Evolutionary conservation across 75 land plant genomes (phyloP), one percentile per base, ranked within the genome.

Genomic region (Pinus tabuliformis): DNA sequence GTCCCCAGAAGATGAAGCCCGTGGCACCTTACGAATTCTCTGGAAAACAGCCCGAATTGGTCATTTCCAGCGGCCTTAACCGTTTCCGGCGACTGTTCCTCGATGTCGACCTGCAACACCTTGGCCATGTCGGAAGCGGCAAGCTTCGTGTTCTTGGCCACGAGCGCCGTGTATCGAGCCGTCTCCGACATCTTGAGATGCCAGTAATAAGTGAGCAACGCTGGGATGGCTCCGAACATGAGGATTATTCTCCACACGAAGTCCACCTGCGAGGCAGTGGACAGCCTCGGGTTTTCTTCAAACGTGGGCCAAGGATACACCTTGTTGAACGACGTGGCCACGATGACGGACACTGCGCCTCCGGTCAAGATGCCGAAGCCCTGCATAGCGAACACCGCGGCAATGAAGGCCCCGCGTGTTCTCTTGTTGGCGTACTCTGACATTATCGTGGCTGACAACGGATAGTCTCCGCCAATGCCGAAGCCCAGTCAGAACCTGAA

Each of bases 401-500:
- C 84, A 21, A 83, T 75, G 36, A 83, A 83, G 3, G 87, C 87
- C 6, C 88, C 88, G 0, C 88, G 66, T 1, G 87, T 86, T 52
- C 26, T 80, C 61, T 76, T 86, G 66, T 86, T 86, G 20, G 88
- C 83, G 59, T 86, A 86, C 59, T 86, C 88, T 1, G 88, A 80
- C 88, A 86, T 86, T 66, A 86, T 86, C 0, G 87, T 85, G 21
- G 89, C 89, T 14, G 84, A 79, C 4, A 87, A 64, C 4, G 89
- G 89, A 42, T 87, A 87, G 72, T 85, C 83, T 2, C 88, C 88
- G 6, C 89, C 89, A 39, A 87, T 85, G 21, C 89, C 88, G 64
- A 87, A 81, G 18, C 89, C 89, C 5, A 87, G 76, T 88, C 89
- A 87, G 76, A 87, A 87, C 42, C 90, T 73, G 78, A 88, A 88